Conservation (phyloP, 805 yeast genomes). For the Candida tibetensis region DNA sequence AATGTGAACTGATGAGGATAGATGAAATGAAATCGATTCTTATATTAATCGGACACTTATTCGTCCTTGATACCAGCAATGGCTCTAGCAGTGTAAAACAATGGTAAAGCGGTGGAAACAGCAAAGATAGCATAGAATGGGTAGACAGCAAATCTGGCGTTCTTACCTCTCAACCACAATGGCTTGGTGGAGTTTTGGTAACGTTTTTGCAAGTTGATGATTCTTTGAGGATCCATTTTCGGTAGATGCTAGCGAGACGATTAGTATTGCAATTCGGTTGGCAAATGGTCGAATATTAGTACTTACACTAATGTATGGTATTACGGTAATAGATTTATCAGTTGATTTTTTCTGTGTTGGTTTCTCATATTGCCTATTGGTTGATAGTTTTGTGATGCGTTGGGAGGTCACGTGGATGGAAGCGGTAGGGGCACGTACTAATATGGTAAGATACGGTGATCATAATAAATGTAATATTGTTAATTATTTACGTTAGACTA, state of each 20-base stretch:
- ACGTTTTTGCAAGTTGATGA: conserved; percentile 43
- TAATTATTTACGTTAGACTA: no score
- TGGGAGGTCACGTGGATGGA: background rate
- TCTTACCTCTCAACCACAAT: conserved; percentile 45
- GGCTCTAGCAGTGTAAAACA: conserved; percentile 73
- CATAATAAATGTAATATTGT: no score
- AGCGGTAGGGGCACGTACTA: background rate
- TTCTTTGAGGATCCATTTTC: conserved; percentile 46
- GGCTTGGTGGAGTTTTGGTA: conserved; percentile 42
- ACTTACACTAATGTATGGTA: conserved; percentile 2
- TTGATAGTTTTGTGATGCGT: conserved; percentile 3
- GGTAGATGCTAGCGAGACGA: conserved; percentile 3
- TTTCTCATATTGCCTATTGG: conserved; percentile 12
- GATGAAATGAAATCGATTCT: background rate
- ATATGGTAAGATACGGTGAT: no score
- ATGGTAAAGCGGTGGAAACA: conserved; percentile 61
- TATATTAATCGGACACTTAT: conserved; percentile 4
- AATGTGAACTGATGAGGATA: background rate
- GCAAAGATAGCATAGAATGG: conserved; percentile 78
- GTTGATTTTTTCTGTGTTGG: conserved; percentile 10
- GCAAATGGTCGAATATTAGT: conserved; percentile 17
- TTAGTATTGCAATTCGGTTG: no score
- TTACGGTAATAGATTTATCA: conserved; percentile 6
- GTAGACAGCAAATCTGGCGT: conserved; percentile 64
- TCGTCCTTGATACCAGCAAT: conserved; percentile 59